Base-by-base conservation (phyloP, 2,329 filamentous ascomycete species). In the Aureobasidium mangrovei region DNA sequence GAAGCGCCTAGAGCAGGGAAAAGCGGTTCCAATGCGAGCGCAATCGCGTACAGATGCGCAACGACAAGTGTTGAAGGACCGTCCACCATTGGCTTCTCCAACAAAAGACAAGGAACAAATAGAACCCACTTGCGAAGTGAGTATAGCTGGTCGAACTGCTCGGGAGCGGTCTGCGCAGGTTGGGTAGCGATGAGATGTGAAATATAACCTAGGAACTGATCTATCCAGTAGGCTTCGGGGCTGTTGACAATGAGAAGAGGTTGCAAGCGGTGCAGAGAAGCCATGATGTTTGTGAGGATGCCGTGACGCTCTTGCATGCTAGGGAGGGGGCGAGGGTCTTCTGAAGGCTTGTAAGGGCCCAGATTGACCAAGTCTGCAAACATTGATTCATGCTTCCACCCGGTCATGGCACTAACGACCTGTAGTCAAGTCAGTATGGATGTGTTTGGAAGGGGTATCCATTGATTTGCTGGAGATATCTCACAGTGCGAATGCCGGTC, bases 51-150 rank as follows among this genome's bases (percentile, higher is more conserved):
- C 69, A 95, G 89, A 66, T 97, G 88, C 8, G 90, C 87, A 53
- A 97, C 83, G 58, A 94, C 84, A 51, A 95, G 77, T 60, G 96
- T 77, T 1, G 89, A 85, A 57, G 82, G 87, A 27, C 87, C 80
- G 60, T 91, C 89, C 35, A 82, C 81, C 48, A 85, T 82, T 44
- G 84, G 86, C 60, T 84, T 82, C 66, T 91, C 85, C 28, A 96
- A 78, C 62, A 91, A 85, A 60, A 84, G 83, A 33, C 95, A 84
- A 0, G 93, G 93, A 54, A 95, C 82, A 90, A 91, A 97, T 72
- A 97, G 95, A 12, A 97, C 80, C 90, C 91, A 96, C 62, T 88
- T 87, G 54, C 91, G 81, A 56, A 98, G 79, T 7, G 88, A 85
- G 60, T 94, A 91, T 8, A 97, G 81, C 60, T 91, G 86, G 64